Percentiles rank a stretch among this genome's conserved stretches.
Conservation (phyloP, 495 filamentous ascomycete genomes). For the Penicillium bialowiezense region DNA sequence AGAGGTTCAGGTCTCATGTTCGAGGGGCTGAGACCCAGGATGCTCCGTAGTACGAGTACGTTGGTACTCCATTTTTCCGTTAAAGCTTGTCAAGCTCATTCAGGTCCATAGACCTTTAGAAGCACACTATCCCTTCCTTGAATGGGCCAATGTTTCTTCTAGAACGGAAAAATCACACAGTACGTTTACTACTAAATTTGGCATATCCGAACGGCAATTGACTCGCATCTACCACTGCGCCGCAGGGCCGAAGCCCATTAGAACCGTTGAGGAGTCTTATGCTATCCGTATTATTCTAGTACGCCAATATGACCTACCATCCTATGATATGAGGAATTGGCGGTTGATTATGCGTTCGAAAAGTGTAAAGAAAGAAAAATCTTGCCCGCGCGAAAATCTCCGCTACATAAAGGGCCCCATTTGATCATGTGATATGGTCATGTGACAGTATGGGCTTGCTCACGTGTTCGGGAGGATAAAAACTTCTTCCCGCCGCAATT, state of each 20-base stretch:
- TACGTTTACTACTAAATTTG: background rate
- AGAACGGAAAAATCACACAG: too few species aligned
- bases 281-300: constrained; percentile 39
- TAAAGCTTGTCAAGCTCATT: too few species aligned
- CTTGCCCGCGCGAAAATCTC: constrained; percentile 13
- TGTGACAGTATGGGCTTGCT: background rate
- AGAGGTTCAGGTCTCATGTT: constrained; percentile 6
- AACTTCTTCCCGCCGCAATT: background rate
- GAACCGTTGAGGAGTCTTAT: constrained; percentile 34
- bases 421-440: constrained; percentile 19
- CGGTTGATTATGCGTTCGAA: constrained; percentile 56
- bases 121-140: too few species aligned
- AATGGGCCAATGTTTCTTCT: too few species aligned
- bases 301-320: constrained; percentile 56
- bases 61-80: too few species aligned
- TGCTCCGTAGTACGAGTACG: background rate
- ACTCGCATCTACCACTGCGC: constrained; percentile 40
- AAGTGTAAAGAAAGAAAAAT: constrained; percentile 42
- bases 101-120: too few species aligned
- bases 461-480: background rate
- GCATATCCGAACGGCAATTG: constrained; percentile 42
- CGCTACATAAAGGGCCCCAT: constrained; percentile 13
- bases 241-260: constrained; percentile 20
- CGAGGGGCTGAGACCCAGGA: constrained; percentile 5
- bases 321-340: constrained; percentile 44